Evolutionary conservation across 352 stramenopile genomes (phyloP).

Genomic region (Globisporangium echinulatum): DNA sequence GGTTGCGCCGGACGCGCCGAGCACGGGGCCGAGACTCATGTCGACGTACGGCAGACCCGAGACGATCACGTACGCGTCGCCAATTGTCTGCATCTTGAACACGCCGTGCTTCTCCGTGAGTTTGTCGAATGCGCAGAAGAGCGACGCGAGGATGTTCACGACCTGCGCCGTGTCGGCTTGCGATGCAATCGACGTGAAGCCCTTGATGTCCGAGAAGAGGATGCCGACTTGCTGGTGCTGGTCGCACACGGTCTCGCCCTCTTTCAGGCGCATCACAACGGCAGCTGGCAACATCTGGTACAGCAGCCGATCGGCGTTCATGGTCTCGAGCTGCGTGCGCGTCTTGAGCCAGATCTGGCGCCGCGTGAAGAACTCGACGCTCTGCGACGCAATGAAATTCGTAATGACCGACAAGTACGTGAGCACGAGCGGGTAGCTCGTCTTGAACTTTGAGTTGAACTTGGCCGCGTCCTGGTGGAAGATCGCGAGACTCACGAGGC

Average conservation of each 20-base stretch:
- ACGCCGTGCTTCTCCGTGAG: conserved; percentile 89
- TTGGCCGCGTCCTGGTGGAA: conserved; percentile 42
- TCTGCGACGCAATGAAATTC: conserved; percentile 77
- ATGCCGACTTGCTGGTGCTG: conserved; percentile 86
- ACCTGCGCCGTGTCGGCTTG: conserved; percentile 82
- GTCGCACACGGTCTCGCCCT: conserved; percentile 78
- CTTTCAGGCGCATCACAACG: conserved; percentile 81
- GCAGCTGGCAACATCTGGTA: conserved; percentile 85
- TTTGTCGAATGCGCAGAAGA: conserved; percentile 90
- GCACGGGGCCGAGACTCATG: conserved; percentile 67
- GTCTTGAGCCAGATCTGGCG: conserved; percentile 85
- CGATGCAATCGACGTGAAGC: conserved; percentile 88
- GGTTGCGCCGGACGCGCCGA: conserved; percentile 18
- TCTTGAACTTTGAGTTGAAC: conserved; percentile 78
- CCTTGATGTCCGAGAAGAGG: conserved; percentile 90
- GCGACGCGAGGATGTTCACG: conserved; percentile 86
- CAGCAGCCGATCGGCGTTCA: conserved; percentile 75
- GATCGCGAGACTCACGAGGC: conserved; percentile 31
- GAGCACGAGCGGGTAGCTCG: conserved; percentile 72
- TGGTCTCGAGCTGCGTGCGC: conserved; percentile 73
- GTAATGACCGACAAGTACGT: conserved; percentile 75
- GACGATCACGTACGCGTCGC: conserved; percentile 90
- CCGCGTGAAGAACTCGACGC: conserved; percentile 74
- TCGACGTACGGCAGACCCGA: conserved; percentile 82
- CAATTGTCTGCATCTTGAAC: conserved; percentile 93